Evolutionary conservation across 495 filamentous ascomycete genomes (phyloP).

Genomic region (Daldinia childiae): DNA sequence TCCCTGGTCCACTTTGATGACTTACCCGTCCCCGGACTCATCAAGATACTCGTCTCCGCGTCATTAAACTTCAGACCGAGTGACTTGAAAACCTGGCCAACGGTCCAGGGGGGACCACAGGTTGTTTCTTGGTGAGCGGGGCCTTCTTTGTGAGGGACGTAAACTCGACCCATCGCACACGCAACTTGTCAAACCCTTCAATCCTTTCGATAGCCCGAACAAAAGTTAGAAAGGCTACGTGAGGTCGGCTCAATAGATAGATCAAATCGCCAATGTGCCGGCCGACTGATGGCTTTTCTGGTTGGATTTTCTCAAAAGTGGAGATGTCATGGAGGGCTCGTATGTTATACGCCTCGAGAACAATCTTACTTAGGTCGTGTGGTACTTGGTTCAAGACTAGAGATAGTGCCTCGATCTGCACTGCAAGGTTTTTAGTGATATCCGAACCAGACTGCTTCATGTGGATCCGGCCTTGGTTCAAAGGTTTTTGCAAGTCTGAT

Average conservation of each 20-base stretch:
- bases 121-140: not conserved
- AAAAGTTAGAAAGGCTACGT: not conserved
- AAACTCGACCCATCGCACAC: conserved; percentile 1
- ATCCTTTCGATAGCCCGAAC: conserved; percentile 6
- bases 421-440: not conserved
- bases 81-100: conserved; percentile 2
- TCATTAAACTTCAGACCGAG: not conserved
- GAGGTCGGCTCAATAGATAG: not conserved
- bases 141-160: not conserved
- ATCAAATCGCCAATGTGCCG: not conserved
- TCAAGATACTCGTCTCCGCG: not conserved
- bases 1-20: not conserved
- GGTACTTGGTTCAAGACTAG: not conserved
- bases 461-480: not conserved
- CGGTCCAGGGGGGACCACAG: not conserved
- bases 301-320: not conserved
- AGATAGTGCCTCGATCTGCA: not conserved
- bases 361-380: not conserved
- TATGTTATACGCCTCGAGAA: not conserved
- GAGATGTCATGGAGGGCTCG: not conserved
- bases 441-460: not conserved
- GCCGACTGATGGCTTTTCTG: not conserved
- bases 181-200: conserved; percentile 3
- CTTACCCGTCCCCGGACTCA: not conserved
- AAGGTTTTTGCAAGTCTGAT: not conserved